Percentiles rank a stretch among this genome's conserved stretches.
Conservation (phyloP, 139 green algal genomes). For the Closterium sp. region DNA sequence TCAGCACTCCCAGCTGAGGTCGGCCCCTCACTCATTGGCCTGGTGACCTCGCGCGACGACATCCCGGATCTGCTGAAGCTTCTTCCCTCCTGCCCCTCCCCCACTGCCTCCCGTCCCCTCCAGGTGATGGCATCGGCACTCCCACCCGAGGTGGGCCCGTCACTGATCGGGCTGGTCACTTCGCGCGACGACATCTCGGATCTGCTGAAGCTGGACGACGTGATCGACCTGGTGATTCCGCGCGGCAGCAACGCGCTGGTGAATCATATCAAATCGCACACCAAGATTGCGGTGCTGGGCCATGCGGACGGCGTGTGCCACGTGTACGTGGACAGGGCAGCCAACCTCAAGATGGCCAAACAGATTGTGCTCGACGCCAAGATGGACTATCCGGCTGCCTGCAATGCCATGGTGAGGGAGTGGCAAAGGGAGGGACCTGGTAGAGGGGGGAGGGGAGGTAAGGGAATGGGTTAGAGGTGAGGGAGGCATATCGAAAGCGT, state of each 20-base stretch:
- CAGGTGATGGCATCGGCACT: conserved; percentile 47
- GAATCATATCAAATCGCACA: conserved; percentile 84
- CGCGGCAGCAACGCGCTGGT: conserved; percentile 85
- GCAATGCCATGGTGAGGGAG: conserved; percentile 81
- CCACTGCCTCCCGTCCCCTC: neutral
- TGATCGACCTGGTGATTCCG: conserved; percentile 97
- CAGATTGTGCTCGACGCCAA: conserved; percentile 83
- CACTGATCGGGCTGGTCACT: conserved; percentile 84
- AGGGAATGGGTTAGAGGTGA: too few species aligned
- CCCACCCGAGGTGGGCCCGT: conserved; percentile 38
- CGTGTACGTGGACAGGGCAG: conserved; percentile 85
- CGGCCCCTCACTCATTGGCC: conserved; percentile 70
- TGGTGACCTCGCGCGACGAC: conserved; percentile 83
- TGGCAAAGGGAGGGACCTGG: too few species aligned
- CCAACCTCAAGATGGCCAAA: conserved; percentile 62
- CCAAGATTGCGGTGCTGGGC: conserved; percentile 95
- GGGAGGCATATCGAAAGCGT: too few species aligned
- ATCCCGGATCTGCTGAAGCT: conserved; percentile 85
- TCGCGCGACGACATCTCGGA: conserved; percentile 82
- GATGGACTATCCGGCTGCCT: conserved; percentile 96
- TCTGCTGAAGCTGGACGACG: conserved; percentile 74
- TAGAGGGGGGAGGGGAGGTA: too few species aligned
- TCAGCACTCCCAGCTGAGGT: conserved; percentile 44
- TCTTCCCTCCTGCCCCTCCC: too few species aligned
- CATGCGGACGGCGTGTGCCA: conserved; percentile 97